Evolutionary conservation across 805 yeast species (phyloP).

Genomic region (Yarrowia sp.): DNA sequence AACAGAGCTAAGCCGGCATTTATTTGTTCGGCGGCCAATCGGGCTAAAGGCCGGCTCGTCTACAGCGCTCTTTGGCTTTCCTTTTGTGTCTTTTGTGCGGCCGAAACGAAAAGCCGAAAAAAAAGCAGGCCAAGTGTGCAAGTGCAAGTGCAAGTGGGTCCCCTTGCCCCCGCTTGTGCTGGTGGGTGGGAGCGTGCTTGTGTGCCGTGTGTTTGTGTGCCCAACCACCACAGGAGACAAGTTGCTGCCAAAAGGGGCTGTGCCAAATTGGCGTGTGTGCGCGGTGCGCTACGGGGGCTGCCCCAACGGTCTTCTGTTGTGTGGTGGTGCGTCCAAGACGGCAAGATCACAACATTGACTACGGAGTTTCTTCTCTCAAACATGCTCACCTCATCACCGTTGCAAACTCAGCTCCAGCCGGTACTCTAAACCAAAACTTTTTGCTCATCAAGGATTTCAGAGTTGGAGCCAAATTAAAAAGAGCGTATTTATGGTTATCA

Average conservation of each 20-base stretch:
- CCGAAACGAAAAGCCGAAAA: not conserved
- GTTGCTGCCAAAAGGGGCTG: conserved; percentile 14
- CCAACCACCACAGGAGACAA: not conserved
- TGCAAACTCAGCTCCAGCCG: conserved; percentile 26
- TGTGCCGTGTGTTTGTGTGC: not conserved
- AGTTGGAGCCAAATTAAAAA: conserved; percentile 30
- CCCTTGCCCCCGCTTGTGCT: not conserved
- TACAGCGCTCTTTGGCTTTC: too few species aligned
- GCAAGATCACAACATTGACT: too few species aligned
- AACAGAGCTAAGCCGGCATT: not conserved
- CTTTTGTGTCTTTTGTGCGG: not conserved
- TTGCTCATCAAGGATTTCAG: conserved; percentile 35
- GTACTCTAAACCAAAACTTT: conserved; percentile 31
- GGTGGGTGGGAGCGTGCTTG: too few species aligned
- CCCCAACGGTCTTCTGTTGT: too few species aligned
- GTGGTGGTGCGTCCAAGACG: too few species aligned
- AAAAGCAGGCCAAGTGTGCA: not conserved
- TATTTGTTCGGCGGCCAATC: not conserved
- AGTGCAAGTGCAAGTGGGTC: conserved; percentile 3
- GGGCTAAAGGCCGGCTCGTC: too few species aligned
- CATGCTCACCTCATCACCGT: conserved; percentile 6
- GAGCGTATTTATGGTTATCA: conserved; percentile 33
- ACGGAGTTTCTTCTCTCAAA: too few species aligned
- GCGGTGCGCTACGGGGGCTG: too few species aligned
- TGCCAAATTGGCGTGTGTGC: conserved; percentile 1